phyloP scores from a whole-genome alignment of 108 stramenopile species.

The Cyclotella sp. region DNA sequence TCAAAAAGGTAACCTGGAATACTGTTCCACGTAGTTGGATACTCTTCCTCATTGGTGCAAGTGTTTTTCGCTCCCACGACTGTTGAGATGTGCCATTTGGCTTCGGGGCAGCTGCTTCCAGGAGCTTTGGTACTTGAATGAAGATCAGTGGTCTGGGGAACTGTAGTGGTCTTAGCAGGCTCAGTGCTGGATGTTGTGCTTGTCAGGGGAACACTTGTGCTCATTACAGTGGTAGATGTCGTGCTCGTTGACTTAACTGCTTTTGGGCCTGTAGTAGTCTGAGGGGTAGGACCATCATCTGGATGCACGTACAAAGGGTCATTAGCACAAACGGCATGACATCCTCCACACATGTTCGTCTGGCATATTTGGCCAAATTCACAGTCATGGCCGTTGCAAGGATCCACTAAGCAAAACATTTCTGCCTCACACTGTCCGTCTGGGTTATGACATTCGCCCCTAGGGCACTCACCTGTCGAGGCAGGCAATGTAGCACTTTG shows the following conservation, averaged over 20 bases:
- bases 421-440: constrained; percentile 5
- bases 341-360: constrained; percentile 17
- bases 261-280: too few relatives aligned
- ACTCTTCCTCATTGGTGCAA: constrained; percentile 2
- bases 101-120: not conserved
- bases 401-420: constrained; percentile 12
- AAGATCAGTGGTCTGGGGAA: too few relatives aligned
- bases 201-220: not conserved
- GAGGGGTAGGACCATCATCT: not conserved
- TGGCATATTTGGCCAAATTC: constrained; percentile 9
- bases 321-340: constrained; percentile 12
- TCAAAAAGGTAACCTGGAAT: not conserved
- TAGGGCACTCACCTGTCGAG: not conserved
- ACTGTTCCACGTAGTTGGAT: constrained; percentile 6
- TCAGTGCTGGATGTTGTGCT: not conserved
- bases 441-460: constrained; percentile 12
- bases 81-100: constrained; percentile 15
- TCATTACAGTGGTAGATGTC: not conserved
- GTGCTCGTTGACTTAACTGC: not conserved
- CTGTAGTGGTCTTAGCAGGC: not conserved
- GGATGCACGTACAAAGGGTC: not conserved
- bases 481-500: constrained; percentile 4
- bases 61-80: not conserved
- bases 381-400: not conserved
- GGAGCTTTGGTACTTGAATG: not conserved